Evolutionary conservation across 2,329 filamentous ascomycete species (phyloP).

Genomic region (Scedosporium apiospermum): DNA sequence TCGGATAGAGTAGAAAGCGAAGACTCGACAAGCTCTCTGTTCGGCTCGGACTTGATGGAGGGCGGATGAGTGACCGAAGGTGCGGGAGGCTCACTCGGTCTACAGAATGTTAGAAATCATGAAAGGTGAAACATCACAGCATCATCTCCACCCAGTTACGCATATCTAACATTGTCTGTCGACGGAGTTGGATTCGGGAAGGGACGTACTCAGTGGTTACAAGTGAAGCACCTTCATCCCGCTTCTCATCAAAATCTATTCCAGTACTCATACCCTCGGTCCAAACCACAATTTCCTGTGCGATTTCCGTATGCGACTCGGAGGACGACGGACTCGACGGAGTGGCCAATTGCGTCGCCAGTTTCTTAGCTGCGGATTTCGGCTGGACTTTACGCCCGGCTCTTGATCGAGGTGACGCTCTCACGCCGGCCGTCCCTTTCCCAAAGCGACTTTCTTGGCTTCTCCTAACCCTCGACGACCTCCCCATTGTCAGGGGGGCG

Average conservation of each 20-base stretch:
- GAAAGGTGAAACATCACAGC: background rate
- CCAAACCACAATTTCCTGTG: conserved; percentile 34
- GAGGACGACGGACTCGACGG: conserved; percentile 24
- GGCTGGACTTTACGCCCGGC: background rate
- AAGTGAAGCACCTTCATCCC: background rate
- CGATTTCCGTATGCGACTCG: conserved; percentile 24
- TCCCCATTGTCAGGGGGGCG: background rate
- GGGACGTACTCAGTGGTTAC: conserved; percentile 2
- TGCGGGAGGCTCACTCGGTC: background rate
- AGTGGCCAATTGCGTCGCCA: conserved; percentile 8
- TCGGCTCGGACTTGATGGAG: background rate
- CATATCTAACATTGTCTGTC: too few species aligned
- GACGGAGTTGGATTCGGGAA: too few species aligned
- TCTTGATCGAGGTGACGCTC: background rate
- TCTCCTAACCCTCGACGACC: conserved; percentile 1
- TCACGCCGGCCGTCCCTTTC: background rate
- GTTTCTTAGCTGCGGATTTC: background rate
- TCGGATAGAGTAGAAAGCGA: conserved; percentile 45
- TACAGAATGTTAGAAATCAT: background rate
- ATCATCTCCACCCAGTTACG: too few species aligned
- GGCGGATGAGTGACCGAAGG: background rate
- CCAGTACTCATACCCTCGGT: conserved; percentile 27
- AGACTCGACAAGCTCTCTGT: conserved; percentile 29
- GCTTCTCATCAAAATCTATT: conserved; percentile 11
- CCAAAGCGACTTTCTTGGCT: background rate